Evolutionary conservation across 768 basidiomycete genomes (phyloP), one percentile per base, ranked within the genome.

Genomic region (Hericium alpestre): DNA sequence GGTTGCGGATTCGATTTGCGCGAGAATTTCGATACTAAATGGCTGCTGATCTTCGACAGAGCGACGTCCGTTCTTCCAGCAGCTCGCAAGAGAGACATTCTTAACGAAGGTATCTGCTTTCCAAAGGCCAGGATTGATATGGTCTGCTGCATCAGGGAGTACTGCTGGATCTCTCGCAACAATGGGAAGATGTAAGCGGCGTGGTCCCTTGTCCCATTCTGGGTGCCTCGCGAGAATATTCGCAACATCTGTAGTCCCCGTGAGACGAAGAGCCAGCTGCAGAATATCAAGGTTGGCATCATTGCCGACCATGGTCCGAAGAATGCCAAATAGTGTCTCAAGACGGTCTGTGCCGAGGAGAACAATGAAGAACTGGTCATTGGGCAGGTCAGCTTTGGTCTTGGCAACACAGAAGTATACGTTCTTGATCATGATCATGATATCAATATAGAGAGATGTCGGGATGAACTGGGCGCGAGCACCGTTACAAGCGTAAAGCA

Each of bases 401-500:
- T 65, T 76, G 1, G 68, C 72, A 22, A 74, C 65, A 54, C 72
- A 74, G 49, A 73, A 73, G 51, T 59, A 72, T 0, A 56, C 66
- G 55, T 74, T 74, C 62, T 73, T 75, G 56, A 74, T 64, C 70
- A 72, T 72, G 10, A 70, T 59, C 64, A 67, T 65, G 43, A 73
- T 59, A 55, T 76, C 70, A 1, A 58, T 20, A 54, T 65, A 74
- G 0, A 69, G 64, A 5, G 62, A 60, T 1, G 57, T 63, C 0
- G 69, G 66, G 27, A 74, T 64, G 48, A 71, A 70, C 0, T n/a
- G 56, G 15, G 58, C 65, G 22, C 59, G 57, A 20, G 4, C 25
- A 1, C 0, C 10, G 0, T 58, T 37, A 4, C 51, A 6, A 7
- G 54, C 46, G 56, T 60, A 67, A 8, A 70, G 52, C 2, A 51